phyloP scores from a whole-genome alignment of 2,329 filamentous ascomycete genomes.

The Ophidiomyces ophidiicola region DNA sequence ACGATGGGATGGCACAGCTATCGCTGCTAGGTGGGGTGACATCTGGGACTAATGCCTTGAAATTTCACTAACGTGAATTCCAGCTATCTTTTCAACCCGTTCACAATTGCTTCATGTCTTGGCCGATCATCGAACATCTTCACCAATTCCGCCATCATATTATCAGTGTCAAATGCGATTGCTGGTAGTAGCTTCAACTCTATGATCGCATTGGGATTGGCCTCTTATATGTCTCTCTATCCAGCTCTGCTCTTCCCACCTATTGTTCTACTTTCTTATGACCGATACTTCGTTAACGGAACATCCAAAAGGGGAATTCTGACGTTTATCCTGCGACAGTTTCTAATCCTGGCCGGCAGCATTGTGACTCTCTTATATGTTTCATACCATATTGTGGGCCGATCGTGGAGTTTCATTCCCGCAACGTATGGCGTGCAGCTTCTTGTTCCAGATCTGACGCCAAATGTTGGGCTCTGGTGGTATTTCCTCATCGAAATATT shows the following conservation, averaged over 20 bases:
- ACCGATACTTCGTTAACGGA: conserved; percentile 40
- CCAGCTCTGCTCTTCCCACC: conserved; percentile 77
- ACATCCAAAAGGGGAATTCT: conserved; percentile 22
- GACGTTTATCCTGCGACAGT: conserved; percentile 45
- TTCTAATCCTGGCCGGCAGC: conserved; percentile 42
- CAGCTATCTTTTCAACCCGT: conserved; percentile 88
- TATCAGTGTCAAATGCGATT: conserved; percentile 70
- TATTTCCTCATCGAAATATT: conserved; percentile 99
- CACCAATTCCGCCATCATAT: conserved; percentile 74
- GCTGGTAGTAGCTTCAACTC: conserved; percentile 59
- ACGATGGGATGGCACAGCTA: conserved; percentile 59
- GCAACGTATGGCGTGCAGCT: conserved; percentile 92
- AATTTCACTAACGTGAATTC: conserved; percentile 7
- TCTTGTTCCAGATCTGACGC: conserved; percentile 79
- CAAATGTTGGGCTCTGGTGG: conserved; percentile 96
- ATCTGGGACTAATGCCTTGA: not conserved
- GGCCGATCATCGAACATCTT: conserved; percentile 81
- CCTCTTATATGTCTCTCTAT: conserved; percentile 85
- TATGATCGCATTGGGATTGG: conserved; percentile 74
- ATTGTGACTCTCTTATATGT: conserved; percentile 54
- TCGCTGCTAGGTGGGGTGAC: conserved; percentile 60
- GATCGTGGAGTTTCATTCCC: conserved; percentile 74
- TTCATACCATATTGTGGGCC: conserved; percentile 59
- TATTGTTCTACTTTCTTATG: conserved; percentile 66
- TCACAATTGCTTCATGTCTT: conserved; percentile 81